phyloP scores from a whole-genome alignment of 2,329 filamentous ascomycete species.

The Trichoderma sp. region DNA sequence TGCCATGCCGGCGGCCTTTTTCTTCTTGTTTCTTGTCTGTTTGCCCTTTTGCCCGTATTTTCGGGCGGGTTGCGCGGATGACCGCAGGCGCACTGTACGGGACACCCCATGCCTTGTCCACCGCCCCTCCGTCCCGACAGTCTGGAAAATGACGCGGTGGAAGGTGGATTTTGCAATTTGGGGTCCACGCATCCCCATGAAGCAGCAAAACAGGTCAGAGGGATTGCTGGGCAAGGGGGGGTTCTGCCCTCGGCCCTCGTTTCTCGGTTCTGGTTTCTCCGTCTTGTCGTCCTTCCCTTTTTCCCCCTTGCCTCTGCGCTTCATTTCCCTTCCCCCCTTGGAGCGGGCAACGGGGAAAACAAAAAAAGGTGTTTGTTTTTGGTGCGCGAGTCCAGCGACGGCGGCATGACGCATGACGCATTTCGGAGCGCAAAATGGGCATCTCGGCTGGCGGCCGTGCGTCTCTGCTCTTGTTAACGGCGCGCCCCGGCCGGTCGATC shows the following conservation, averaged over 20 bases:
- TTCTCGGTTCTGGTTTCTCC: no score
- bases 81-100: slow-evolving; percentile 9
- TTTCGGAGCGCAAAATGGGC: not conserved
- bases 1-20: not conserved
- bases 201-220: not conserved
- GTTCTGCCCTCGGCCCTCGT: not conserved
- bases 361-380: not conserved
- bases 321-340: not conserved
- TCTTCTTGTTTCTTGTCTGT: not conserved
- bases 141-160: slow-evolving; percentile 36
- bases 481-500: slow-evolving; percentile 13
- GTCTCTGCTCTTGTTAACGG: slow-evolving; percentile 2
- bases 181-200: slow-evolving; percentile 3
- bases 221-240: slow-evolving; percentile 6
- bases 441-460: slow-evolving; percentile 5
- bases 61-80: slow-evolving; percentile 9
- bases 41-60: not conserved
- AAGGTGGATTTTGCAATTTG: slow-evolving; percentile 30
- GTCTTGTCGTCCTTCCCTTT: no score
- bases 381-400: not conserved
- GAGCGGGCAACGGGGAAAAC: not conserved
- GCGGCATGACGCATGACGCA: not conserved
- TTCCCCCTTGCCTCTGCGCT: not conserved
- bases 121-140: slow-evolving; percentile 31
- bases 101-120: slow-evolving; percentile 1